These are phyloP conservation scores for Phoma sp. DNA, from an alignment of 2,329 filamentous ascomycete genomes.

Conservation along the genomic window DNA sequence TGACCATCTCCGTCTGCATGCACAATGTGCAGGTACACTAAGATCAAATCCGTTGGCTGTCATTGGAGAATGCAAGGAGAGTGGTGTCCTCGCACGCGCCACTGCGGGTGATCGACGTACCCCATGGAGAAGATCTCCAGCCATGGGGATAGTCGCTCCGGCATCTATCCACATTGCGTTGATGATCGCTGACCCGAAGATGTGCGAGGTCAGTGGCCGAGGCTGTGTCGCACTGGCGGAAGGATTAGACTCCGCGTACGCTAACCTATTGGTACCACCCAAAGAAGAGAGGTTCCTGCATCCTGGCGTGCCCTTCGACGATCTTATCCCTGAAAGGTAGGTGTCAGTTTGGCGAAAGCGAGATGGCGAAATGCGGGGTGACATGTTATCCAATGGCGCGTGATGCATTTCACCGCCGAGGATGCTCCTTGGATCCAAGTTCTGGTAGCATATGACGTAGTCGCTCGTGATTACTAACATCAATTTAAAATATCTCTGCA, in stretches of 20 bases:
- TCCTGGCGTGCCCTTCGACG: slow-evolving; percentile 4
- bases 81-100: not conserved
- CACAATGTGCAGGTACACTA: not conserved
- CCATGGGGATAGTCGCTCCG: not conserved
- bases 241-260: slow-evolving; percentile 5
- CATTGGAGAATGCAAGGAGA: slow-evolving; percentile 7
- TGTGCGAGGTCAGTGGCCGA: not conserved
- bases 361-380: slow-evolving; percentile 14
- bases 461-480: not conserved
- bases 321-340: slow-evolving; percentile 6
- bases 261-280: slow-evolving; percentile 1
- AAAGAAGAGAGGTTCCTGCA: slow-evolving; percentile 11
- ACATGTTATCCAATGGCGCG: slow-evolving; percentile 11
- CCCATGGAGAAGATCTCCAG: slow-evolving; percentile 11
- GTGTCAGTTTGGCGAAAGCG: slow-evolving; percentile 1
- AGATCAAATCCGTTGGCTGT: slow-evolving; percentile 2
- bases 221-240: slow-evolving; percentile 4
- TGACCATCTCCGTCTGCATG: not conserved
- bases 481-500: not conserved
- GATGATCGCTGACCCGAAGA: not conserved
- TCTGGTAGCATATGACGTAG: slow-evolving; percentile 2
- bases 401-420: slow-evolving; percentile 9
- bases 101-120: slow-evolving; percentile 14
- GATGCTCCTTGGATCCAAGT: not conserved
- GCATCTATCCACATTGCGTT: not conserved